Base-by-base conservation (phyloP, 768 basidiomycete species). In the Lentinula detonsa region DNA sequence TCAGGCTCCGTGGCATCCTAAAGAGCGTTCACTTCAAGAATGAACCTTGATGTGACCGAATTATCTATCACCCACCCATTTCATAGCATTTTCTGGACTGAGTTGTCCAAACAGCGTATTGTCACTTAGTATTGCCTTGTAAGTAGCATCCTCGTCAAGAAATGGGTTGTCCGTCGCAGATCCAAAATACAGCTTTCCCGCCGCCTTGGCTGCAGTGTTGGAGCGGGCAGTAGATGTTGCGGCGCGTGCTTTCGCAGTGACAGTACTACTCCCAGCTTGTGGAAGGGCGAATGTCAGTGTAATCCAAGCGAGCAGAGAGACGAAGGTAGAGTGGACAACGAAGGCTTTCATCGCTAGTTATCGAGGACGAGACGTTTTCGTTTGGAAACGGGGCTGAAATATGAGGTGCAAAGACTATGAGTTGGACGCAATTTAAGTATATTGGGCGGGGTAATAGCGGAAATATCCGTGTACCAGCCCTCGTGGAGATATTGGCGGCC, bases 1-100 rank as follows among this genome's bases (percentile, higher is more conserved):
- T 68, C 67, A 6, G 81, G 81, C 62, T 85, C 83, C 18, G 81
- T 83, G 2, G 81, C 78, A 63, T 81, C 80, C 82, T 84, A 59
- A 3, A 35, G 15, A 71, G 55, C 72, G 72, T 15, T 70, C 70
- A 42, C 33, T 49, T 57, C 34, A 45, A 16, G 18, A 34, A 42
- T 16, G 45, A 37, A 48, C 5, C n/a, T 34, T 10, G 6, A 39
- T 18, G 18, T n/a, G 16, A 5, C 4, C 2, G 9, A 15, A 18
- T 33, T 11, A 42, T 11, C 16, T 40, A 23, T 4, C 35, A 61
- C 53, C n/a, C 43, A 56, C 75, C 75, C 75, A 76, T 69, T 76
- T 76, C 75, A 75, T 73, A 63, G 71, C 72, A 66, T 76, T 76
- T 15, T 63, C 73, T 2, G 75, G 74, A 1, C 75, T 76, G 60